phyloP scores from a whole-genome alignment of 768 basidiomycete species.

The Boletus coccyginus region DNA sequence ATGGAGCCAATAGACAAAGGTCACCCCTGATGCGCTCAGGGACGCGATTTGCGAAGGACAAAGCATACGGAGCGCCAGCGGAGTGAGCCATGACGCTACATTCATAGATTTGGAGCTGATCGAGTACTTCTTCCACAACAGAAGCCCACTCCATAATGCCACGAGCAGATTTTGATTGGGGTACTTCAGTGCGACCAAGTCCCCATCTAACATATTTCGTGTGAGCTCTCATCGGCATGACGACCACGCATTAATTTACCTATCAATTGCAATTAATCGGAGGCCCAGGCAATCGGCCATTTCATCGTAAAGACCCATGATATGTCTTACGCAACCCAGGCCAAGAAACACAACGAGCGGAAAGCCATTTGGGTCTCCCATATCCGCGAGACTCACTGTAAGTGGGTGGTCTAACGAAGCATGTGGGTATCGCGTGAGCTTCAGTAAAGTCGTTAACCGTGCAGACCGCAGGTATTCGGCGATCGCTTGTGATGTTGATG shows the following conservation, averaged over 20 bases:
- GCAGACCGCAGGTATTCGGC: conserved; percentile 87
- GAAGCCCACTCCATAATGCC: conserved; percentile 90
- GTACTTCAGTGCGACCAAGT: conserved; percentile 77
- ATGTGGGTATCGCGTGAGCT: conserved; percentile 76
- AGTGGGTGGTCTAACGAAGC: conserved; percentile 71
- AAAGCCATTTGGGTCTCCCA: conserved; percentile 80
- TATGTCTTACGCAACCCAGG: conserved; percentile 89
- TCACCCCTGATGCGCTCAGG: conserved; percentile 78
- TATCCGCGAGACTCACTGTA: conserved; percentile 89
- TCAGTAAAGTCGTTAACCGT: conserved; percentile 77
- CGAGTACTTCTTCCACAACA: conserved; percentile 88
- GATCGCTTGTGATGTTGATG: conserved; percentile 64
- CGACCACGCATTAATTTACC: conserved; percentile 43
- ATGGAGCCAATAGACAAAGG: conserved; percentile 88
- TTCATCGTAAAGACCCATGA: conserved; percentile 95
- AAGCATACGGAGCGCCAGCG: conserved; percentile 91
- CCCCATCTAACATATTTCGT: conserved; percentile 68
- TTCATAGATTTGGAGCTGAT: conserved; percentile 68
- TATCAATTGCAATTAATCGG: conserved; percentile 90
- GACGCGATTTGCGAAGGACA: conserved; percentile 78
- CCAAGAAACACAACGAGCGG: conserved; percentile 93
- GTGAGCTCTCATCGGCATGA: conserved; percentile 11
- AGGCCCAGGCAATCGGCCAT: conserved; percentile 87
- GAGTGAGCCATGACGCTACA: conserved; percentile 95
- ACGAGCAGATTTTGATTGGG: conserved; percentile 60